phyloP scores from a whole-genome alignment of 2,329 filamentous ascomycete genomes.

The Juglanconis juglandina region DNA sequence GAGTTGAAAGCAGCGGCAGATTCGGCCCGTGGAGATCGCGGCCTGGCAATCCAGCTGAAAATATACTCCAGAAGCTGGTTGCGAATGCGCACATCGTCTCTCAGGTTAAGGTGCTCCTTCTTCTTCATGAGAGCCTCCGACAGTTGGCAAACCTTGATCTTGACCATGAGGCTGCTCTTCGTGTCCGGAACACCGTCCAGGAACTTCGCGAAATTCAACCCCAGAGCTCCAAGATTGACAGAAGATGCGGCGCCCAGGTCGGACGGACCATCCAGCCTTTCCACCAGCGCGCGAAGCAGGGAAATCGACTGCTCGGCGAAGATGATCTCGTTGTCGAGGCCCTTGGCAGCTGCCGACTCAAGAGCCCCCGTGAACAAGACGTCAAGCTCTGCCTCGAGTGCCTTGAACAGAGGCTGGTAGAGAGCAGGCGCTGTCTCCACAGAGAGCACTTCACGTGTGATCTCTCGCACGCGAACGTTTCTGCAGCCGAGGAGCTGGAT shows the following conservation, averaged over 20 bases:
- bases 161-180: conserved; percentile 56
- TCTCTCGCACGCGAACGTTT: conserved; percentile 63
- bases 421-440: conserved; percentile 61
- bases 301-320: conserved; percentile 67
- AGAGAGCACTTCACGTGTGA: conserved; percentile 63
- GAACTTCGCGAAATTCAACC: conserved; percentile 65
- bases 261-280: conserved; percentile 59
- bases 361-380: conserved; percentile 57
- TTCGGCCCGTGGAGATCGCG: conserved; percentile 49
- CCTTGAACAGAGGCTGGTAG: conserved; percentile 61
- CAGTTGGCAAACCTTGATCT: conserved; percentile 66
- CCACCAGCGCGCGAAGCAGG: conserved; percentile 60
- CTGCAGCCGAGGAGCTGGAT: conserved; percentile 63
- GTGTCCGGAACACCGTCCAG: conserved; percentile 57
- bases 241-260: conserved; percentile 61
- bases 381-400: conserved; percentile 63
- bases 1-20: conserved; percentile 31
- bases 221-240: conserved; percentile 60
- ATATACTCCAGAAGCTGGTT: conserved; percentile 67
- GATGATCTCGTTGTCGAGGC: conserved; percentile 57
- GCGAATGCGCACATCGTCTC: conserved; percentile 65
- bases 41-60: conserved; percentile 65
- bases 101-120: conserved; percentile 65
- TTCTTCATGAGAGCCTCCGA: conserved; percentile 63
- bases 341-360: conserved; percentile 44